Evolutionary conservation across 2,329 filamentous ascomycete species (phyloP), one percentile per base, ranked within the genome.

Genomic region (Corinectria fuckeliana): DNA sequence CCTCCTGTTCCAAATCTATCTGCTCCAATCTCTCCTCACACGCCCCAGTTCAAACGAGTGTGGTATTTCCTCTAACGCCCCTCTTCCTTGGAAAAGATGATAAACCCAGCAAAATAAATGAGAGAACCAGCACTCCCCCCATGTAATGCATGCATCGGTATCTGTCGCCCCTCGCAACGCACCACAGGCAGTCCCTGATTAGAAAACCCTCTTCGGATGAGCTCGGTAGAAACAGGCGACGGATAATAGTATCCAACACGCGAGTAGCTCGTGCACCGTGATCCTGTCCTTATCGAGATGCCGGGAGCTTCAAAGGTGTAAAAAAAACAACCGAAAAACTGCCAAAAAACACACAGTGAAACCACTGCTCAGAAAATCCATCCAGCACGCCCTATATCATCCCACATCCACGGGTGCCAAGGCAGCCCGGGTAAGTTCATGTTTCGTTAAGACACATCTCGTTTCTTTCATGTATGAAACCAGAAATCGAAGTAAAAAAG

Each of bases 391-490:
- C 63, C 44, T 61, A 63, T 64, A 62, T 71, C 71, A 69, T 70
- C 58, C 68, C 68, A 50, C 63, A 62, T 71, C 66, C 57, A 44
- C 63, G 61, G 61, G 62, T 61, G 62, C 60, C 63, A 53, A 25
- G 65, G 62, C 68, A 61, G 52, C 64, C 67, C 62, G 54, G 56
- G 45, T 58, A 69, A 69, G 71, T 45, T 67, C 71, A 62, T 71
- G 67, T 68, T 72, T 74, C 72, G 64, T 72, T 70, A 75, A 73
- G 65, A 72, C 69, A 72, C 65, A 64, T 74, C 64, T 71, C 68
- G 64, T 72, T 70, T 72, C 70, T 63, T 72, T 44, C 66, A 56
- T 67, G 53, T 62, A 57, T 61, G 61, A 65, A 70, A 71, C 65
- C 65, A 67, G 63, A 61, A 63, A 68, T 49, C 64, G 45, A 56